Base-by-base conservation (phyloP, 257 asterid species). In the Coffea canephora region DNA sequence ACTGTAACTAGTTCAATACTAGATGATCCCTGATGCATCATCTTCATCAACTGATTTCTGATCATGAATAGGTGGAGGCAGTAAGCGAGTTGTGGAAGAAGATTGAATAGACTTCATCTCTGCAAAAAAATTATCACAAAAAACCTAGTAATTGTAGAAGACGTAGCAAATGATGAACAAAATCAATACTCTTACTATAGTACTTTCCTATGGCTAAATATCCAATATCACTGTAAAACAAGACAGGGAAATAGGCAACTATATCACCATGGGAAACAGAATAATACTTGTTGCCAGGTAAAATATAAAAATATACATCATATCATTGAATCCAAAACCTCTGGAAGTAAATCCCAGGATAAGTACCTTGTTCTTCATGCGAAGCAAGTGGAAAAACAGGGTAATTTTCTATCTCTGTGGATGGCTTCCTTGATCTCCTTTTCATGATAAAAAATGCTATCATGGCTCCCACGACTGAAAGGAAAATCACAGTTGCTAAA, bases 61-160 rank as follows among this genome's bases (percentile, higher is more conserved):
- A 84, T 88, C 93, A 49, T 92, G 98, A 25, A 85, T 52, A 12
- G 96, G 97, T 74, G 97, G 99, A 48, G 98, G 97, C 69, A 82
- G 89, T 79, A 91, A 73, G 87, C 84, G 82, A 71, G 90, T n/a
- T 3, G 85, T 52, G 8, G 93, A 82, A 21, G 93, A 79, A 71
- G 89, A 75, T 85, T 91, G 89, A 82, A 87, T 74, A 36, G 91
- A 85, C 80, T 92, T 93, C 82, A 81, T 18, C 78, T 93, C 99
- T 95, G 89, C 81, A 81, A 71, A 46, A 83, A 59, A 86, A 11
- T 39, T 46, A 41, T 67, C 46, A 67, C 45, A 61, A 73, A 13
- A 27, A 73, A 18, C 61, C n/a, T 46, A 54, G 57, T 52, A 76
- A 71, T 18, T 9, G 50, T 48, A 81, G 6, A 46, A 46, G 59